Percentiles rank a stretch among this genome's conserved stretches.
Conservation (phyloP, 352 stramenopile species). For the Pythium sp. region DNA sequence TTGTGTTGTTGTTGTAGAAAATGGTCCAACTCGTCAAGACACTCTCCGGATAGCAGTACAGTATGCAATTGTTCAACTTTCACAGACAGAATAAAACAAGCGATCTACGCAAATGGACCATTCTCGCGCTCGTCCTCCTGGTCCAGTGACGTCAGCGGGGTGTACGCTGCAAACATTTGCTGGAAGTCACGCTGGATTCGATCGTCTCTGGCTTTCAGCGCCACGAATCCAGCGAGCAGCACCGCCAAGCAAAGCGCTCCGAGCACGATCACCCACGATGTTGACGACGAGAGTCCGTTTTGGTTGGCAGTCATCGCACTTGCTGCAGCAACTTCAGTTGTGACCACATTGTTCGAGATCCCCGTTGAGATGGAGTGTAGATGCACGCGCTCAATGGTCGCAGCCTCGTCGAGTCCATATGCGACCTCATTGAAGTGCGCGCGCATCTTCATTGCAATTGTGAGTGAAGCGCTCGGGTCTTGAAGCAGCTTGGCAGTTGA, state of each 20-base stretch:
- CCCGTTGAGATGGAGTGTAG: conserved; percentile 17
- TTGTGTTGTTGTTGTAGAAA: background rate
- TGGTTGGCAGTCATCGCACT: background rate
- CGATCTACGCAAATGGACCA: background rate
- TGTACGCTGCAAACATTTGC: conserved; percentile 30
- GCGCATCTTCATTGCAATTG: conserved; percentile 27
- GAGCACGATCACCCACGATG: conserved; percentile 3
- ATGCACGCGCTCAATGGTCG: conserved; percentile 20
- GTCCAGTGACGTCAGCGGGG: conserved; percentile 27
- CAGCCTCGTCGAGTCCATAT: conserved; percentile 17
- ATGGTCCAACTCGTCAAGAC: background rate
- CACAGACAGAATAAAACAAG: background rate
- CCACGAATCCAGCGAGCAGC: conserved; percentile 16
- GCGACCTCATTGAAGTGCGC: conserved; percentile 11
- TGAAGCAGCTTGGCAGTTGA: conserved; percentile 16
- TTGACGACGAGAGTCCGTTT: background rate
- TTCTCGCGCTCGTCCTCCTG: conserved; percentile 21
- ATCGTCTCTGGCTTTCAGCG: conserved; percentile 24
- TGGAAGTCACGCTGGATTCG: conserved; percentile 31
- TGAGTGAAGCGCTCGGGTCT: conserved; percentile 16
- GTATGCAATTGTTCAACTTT: background rate
- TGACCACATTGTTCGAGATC: background rate
- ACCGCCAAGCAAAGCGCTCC: conserved; percentile 16
- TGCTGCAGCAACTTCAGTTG: background rate
- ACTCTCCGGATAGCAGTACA: background rate